Base-by-base conservation (phyloP, 73 alveolate species). In the Paramecium octaurelia region DNA sequence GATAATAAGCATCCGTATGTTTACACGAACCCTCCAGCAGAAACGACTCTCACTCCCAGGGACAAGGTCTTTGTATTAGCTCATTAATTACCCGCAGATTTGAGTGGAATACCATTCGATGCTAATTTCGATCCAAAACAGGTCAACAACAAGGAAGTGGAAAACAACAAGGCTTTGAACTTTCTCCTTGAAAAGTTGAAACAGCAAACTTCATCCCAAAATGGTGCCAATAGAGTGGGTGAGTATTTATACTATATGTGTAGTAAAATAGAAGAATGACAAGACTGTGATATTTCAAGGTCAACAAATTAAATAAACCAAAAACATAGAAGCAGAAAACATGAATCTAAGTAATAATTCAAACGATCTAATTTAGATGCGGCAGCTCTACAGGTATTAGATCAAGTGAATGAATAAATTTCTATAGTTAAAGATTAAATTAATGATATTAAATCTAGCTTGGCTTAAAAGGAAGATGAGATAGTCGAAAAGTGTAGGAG, bases 1-100 rank as follows among this genome's bases (percentile, higher is more conserved):
- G 99, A 97, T 86, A 98, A 98, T 92, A 86, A 94, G 48, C 95
- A 95, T 93, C 99, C 99, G 1, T 98, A 98, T 89, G 98, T 97
- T 58, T 98, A 96, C 92, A 97, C 99, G 2, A 98, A 98, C 73
- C 99, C 99, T 10, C 58, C 86, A 58, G 23, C 86, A 20, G 57
- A 88, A 80, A 88, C 93, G 16, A 88, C 71, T 36, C 36, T 88
- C 1, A 88, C 93, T 2, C 93, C 71, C 44, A 60, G 93, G 43
- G 93, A 88, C 40, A 88, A 80, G 43, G 93, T 88, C 5, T 88
- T 88, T 88, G 93, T 88, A 20, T 70, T 88, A 40, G 93, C 90
- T 6, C 80, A 88, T 70, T 21, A 75, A 12, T 40, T 88, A 8
- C 86, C 93, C 7, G 31, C 75, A 4, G 93, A 88, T 70, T 88